Evolutionary conservation across 495 filamentous ascomycete species (phyloP).

Genomic region (Chaetomium fimeti): DNA sequence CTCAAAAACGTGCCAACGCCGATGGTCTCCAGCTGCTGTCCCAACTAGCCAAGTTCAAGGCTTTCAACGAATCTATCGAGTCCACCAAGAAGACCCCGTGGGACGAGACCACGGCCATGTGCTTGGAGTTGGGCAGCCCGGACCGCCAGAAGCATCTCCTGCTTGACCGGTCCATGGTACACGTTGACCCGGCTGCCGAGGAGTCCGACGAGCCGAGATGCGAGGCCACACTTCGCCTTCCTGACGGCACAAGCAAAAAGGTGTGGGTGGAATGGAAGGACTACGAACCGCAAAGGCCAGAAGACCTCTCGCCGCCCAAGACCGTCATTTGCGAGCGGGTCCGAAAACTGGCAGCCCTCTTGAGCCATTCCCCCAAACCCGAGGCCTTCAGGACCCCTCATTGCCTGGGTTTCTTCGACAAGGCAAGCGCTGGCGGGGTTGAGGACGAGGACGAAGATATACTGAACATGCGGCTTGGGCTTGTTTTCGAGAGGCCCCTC

Average conservation of each 20-base stretch:
- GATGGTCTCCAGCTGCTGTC: constrained; percentile 39
- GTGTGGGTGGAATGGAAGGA: constrained; percentile 53
- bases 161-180: constrained; percentile 36
- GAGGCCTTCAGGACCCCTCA: constrained; percentile 46
- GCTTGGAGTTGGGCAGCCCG: constrained; percentile 37
- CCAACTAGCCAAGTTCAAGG: constrained; percentile 49
- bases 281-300: constrained; percentile 40
- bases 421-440: constrained; percentile 25
- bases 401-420: constrained; percentile 48
- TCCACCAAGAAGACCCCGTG: constrained; percentile 29
- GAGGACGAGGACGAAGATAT: constrained; percentile 38
- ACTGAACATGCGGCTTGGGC: constrained; percentile 37
- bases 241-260: constrained; percentile 30
- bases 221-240: constrained; percentile 36
- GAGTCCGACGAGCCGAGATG: constrained; percentile 37
- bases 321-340: constrained; percentile 41
- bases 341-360: constrained; percentile 40
- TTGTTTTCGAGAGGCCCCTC: constrained; percentile 40
- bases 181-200: constrained; percentile 31
- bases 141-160: constrained; percentile 32
- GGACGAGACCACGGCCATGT: constrained; percentile 36
- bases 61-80: constrained; percentile 48
- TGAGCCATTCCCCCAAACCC: constrained; percentile 44
- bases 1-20: constrained; percentile 36
- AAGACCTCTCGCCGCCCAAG: constrained; percentile 35